Base-by-base conservation (phyloP, 257 asterid species). In the Gentiana macrophylla region DNA sequence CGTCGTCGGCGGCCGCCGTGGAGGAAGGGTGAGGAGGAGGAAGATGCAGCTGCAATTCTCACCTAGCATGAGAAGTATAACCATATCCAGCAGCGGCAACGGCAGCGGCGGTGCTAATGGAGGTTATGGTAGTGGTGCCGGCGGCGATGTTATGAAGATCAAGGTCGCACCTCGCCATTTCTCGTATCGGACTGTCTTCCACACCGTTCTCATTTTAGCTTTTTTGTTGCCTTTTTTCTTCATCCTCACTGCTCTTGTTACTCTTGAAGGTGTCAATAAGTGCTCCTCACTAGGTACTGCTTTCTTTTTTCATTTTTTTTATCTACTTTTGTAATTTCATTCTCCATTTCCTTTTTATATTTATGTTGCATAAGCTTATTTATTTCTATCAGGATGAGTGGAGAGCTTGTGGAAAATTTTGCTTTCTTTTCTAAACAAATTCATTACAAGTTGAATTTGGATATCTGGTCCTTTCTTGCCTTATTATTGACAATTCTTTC, bases 1-100 rank as follows among this genome's bases (percentile, higher is more conserved):
- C 45, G 59, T 44, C 13, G 35, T 43, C 58, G 58, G 33, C 8
- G 52, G 59, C 67, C 77, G 66, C 37, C 64, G 68, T 35, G 64
- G 69, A 63, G 72, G 63, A 45, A 48, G 57, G 55, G 48, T 62
- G 9, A 32, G 37, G 13, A 49, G 71, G 68, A 73, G 81, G 92
- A 90, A 80, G 94, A 90, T 90, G 97, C 97, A 90, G 96, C 96
- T 90, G 94, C 96, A 84, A 84, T 90, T 90, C 85, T 90, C 97
- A 75, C 94, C 97, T 78, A 82, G 94, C 85, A 90, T 86, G 95
- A 84, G 96, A 86, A 90, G 97, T 79, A 80, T 90, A 80, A 90
- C 97, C 63, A 86, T 90, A 79, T 89, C 95, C 64, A 76, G 88
- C 79, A 67, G 80, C 71, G 71, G 67, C 74, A 75, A 74, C 55